These are phyloP conservation scores for Mycosphaerella sp. DNA, from an alignment of 2,329 filamentous ascomycete species.

Conservation along the genomic window DNA sequence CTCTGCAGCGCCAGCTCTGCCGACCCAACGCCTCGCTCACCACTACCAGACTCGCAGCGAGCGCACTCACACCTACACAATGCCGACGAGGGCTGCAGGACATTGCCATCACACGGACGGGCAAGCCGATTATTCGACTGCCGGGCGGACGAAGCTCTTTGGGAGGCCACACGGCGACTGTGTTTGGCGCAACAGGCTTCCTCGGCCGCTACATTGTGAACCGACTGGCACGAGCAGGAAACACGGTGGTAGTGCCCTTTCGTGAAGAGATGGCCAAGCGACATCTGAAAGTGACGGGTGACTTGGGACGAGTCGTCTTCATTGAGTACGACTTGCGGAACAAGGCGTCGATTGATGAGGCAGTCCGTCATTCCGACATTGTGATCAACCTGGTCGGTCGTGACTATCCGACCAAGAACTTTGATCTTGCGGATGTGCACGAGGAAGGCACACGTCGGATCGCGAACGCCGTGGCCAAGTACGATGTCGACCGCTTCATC, in stretches of 20 bases:
- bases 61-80: slow-evolving; percentile 27
- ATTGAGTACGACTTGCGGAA: slow-evolving; percentile 93
- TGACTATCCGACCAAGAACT: slow-evolving; percentile 98
- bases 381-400: slow-evolving; percentile 95
- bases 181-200: slow-evolving; percentile 96
- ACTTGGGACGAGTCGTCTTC: slow-evolving; percentile 83
- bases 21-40: slow-evolving; percentile 26
- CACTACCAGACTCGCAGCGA: slow-evolving; percentile 21
- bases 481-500: slow-evolving; percentile 93
- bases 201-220: slow-evolving; percentile 97
- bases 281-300: slow-evolving; percentile 92
- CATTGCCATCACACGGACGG: slow-evolving; percentile 87
- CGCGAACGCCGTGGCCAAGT: slow-evolving; percentile 89
- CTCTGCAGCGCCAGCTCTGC: slow-evolving; percentile 32
- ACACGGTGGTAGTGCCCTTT: slow-evolving; percentile 86
- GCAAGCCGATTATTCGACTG: slow-evolving; percentile 85
- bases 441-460: slow-evolving; percentile 90
- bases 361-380: slow-evolving; percentile 91
- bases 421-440: slow-evolving; percentile 84
- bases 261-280: slow-evolving; percentile 98
- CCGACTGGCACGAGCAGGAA: slow-evolving; percentile 85
- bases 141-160: slow-evolving; percentile 66
- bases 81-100: slow-evolving; percentile 55
- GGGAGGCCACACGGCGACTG: slow-evolving; percentile 86
- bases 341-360: slow-evolving; percentile 91